Evolutionary conservation across 139 green algal genomes (phyloP), one percentile per base, ranked within the genome.

Genomic region (Pleodorina starrii): DNA sequence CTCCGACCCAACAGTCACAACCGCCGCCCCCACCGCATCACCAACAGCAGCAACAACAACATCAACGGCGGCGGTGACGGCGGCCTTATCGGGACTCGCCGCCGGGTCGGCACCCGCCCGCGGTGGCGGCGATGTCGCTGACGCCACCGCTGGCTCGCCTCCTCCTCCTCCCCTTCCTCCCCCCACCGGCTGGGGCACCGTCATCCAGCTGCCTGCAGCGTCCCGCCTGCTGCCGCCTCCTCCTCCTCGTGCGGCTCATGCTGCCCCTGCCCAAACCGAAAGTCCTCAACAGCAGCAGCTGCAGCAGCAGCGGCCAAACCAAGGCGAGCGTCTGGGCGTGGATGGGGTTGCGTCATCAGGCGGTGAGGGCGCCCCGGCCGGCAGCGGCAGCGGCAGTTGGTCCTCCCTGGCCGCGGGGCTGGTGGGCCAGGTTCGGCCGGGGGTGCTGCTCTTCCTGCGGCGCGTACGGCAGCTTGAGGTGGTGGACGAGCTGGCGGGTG

Each of bases 401-500:
- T 2, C 1, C 9, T 21, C 42, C 27, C 60, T 87, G 80, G 80
- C 80, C 23, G 57, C 54, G n/a, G 84, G 69, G 12, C 21, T 88
- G 84, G n/a, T 78, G 89, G 63, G 17, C 27, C 44, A 78, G 60
- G 48, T 90, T 12, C 40, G 36, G 36, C 84, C 90, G 16, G 57
- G n/a, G 1, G 71, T 93, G 80, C 42, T 91, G 72, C 79, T 89
- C 10, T 89, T 86, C 85, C 77, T 92, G 35, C 79, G 86, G 21
- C 79, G 90, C 5, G 10, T 90, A 29, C 50, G 63, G 44, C 38
- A 54, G 44, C 72, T 92, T 35, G 51, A 68, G 46, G 40, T 91
- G 68, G 19, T 69, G 12, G 87, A 91, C 51, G 66, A 84, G 32
- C 27, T 66, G 38, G 48, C 11, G 3, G 59, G 43, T 27, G 66